Evolutionary conservation across 352 stramenopile genomes (phyloP).

Genomic region (Phytophthora megakarya): DNA sequence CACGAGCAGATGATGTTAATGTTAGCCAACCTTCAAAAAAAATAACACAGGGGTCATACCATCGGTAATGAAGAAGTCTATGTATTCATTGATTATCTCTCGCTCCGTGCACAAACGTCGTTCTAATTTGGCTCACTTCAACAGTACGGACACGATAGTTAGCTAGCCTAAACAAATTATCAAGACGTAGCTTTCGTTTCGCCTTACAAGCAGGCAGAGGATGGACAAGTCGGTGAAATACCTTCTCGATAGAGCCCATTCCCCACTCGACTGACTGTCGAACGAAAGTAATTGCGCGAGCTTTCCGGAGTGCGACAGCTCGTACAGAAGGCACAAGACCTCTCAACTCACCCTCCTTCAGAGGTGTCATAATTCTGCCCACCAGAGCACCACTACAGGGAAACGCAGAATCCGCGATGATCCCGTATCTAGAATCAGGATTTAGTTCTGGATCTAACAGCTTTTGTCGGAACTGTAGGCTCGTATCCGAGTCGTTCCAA

Average conservation of each 20-base stretch:
- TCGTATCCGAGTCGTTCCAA: slow-evolving; percentile 1
- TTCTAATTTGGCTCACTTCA: background rate
- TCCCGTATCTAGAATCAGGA: background rate
- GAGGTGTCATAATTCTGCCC: background rate
- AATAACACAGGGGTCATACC: too few relatives aligned
- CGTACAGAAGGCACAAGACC: background rate
- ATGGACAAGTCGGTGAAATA: background rate
- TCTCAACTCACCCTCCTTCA: background rate
- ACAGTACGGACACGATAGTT: background rate
- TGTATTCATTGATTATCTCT: too few relatives aligned
- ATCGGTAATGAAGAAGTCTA: too few relatives aligned
- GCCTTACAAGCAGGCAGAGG: background rate
- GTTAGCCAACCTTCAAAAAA: too few relatives aligned
- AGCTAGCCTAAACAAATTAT: background rate
- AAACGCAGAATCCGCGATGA: background rate
- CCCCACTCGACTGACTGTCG: background rate
- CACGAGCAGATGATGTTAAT: too few relatives aligned
- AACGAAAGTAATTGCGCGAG: background rate
- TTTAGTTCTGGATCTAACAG: background rate
- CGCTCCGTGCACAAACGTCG: background rate
- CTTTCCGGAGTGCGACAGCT: background rate
- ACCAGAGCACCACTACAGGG: background rate
- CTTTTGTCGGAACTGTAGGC: background rate
- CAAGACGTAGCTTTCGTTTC: background rate
- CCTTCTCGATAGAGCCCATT: background rate